Base-by-base conservation (phyloP, 805 yeast genomes). In the Candida koratica region DNA sequence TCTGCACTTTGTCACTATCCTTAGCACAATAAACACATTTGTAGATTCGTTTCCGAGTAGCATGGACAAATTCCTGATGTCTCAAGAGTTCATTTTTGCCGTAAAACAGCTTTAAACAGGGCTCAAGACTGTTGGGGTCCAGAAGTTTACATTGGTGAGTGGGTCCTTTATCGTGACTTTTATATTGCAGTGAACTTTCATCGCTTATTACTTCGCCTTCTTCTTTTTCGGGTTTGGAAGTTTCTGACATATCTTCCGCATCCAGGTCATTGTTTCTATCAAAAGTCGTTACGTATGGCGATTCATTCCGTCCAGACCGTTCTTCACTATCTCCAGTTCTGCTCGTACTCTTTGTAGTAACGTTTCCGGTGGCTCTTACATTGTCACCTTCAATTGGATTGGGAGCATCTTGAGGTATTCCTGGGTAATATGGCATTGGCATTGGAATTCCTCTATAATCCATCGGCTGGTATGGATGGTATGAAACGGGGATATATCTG, bases 31-130 rank as follows among this genome's bases (percentile, higher is more conserved):
- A 67, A 9, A 60, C 51, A 46, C 72, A 67, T 38, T 61, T 58
- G 49, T 60, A 67, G 10, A 66, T 58, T 37, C 58, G 61, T 46
- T 65, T 67, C 35, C 59, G 56, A 15, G 70, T 63, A 9, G 71
- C 72, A 48, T 67, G 72, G 15, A 66, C 71, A 50, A 65, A 66
- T 42, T 67, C 72, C 42, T 67, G 70, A 47, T 67, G 72, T 38
- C 71, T 47, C 25, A 63, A 51, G 30, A 67, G 51, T 44, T 66
- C 71, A 42, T 64, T 66, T 38, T 62, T 66, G 11, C 72, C 72
- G 41, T 67, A 64, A 34, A 67, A 67, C 1, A 65, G 58, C 46
- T 65, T 66, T 23, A 56, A 46, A 40, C 72, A 67, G 20, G 61
- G 58, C 19, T 49, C 44, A 16, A 46, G 38, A 4, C 60, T 50